Base-by-base conservation (phyloP, 2,329 filamentous ascomycete genomes). In the Malbranchea zuffiana region DNA sequence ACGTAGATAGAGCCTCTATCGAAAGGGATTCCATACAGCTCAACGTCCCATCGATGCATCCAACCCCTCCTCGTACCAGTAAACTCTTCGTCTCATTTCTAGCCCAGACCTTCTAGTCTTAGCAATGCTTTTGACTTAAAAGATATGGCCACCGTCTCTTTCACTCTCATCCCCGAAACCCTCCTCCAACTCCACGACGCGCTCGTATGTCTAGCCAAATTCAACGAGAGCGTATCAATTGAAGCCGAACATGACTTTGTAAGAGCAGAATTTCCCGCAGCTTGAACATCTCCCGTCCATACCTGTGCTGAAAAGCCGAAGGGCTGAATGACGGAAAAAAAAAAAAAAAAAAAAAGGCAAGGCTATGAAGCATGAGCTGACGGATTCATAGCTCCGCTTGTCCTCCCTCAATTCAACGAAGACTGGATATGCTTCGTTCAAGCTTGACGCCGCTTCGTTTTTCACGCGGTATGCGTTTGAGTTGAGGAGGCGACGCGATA, bases 381-480 rank as follows among this genome's bases (percentile, higher is more conserved):
- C 8, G n/a, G n/a, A 11, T 15, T 11, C 6, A n/a, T 42, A 75
- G 75, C 68, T 79, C 43, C 69, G 72, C 2, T 56, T 80, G 20
- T 76, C 72, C 37, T 67, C 72, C 28, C 59, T 80, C 40, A 79
- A 80, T 48, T 66, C 68, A 6, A 75, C 75, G 5, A 75, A 75
- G 46, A 78, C 75, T 5, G 73, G 73, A 21, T 78, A 78, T 58
- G 70, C 72, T 2, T 71, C 74, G 3, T 74, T 78, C 44, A 64
- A 63, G 1, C 63, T 78, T 17, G 67, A 73, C 34, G 62, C 62
- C 11, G 60, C 56, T 20, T 53, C 55, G 1, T 80, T 78, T 50
- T 79, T 80, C 50, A 58, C 69, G 23, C 58, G 57, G 16, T 80
- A 78, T 52, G 62, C 69, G n/a, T 78, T 75, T 49, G 47, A 54